A percentile compares a stretch with the other conserved stretches of the same genome.
These are phyloP conservation scores for Mycena latifolia DNA, from an alignment of 768 basidiomycete genomes.

Conservation along the genomic window DNA sequence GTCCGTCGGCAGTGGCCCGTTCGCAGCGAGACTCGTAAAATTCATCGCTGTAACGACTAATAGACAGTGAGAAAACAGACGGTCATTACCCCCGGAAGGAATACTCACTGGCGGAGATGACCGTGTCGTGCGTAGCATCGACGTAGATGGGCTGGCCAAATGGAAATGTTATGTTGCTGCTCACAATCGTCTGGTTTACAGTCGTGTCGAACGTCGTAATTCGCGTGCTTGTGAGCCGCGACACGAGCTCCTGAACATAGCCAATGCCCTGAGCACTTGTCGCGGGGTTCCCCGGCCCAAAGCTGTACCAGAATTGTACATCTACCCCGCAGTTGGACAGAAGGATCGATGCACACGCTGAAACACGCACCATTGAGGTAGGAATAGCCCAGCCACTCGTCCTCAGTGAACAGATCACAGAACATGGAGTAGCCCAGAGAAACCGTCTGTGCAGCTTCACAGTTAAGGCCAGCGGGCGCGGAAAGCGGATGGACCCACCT, in stretches of 20 bases:
- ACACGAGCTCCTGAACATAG: conserved; percentile 78
- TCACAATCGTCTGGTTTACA: conserved; percentile 76
- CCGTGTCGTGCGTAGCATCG: conserved; percentile 81
- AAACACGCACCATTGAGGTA: conserved; percentile 57
- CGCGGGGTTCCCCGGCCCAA: conserved; percentile 77
- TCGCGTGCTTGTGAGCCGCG: conserved; percentile 73
- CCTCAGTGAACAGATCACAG: conserved; percentile 83
- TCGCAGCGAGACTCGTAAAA: conserved; percentile 69
- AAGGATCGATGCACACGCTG: not conserved
- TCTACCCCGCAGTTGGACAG: conserved; percentile 31
- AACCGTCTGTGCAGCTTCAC: conserved; percentile 65
- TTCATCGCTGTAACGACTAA: conserved; percentile 81
- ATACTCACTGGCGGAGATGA: conserved; percentile 69
- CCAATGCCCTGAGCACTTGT: conserved; percentile 73
- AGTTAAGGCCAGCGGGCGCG: not conserved
- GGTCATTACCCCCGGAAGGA: too few relatives aligned
- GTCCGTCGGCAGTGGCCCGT: conserved; percentile 72
- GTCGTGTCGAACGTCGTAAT: conserved; percentile 69
- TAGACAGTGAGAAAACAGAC: not conserved
- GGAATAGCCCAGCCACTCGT: conserved; percentile 87
- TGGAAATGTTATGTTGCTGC: conserved; percentile 64
- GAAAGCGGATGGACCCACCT: conserved; percentile 54
- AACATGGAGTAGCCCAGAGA: conserved; percentile 83
- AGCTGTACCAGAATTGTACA: conserved; percentile 71
- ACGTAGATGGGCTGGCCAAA: conserved; percentile 72